Percentiles rank a stretch among this genome's conserved stretches.
Evolutionary conservation across 352 stramenopile genomes (phyloP).

Genomic region (Phytophthora pistaciae): DNA sequence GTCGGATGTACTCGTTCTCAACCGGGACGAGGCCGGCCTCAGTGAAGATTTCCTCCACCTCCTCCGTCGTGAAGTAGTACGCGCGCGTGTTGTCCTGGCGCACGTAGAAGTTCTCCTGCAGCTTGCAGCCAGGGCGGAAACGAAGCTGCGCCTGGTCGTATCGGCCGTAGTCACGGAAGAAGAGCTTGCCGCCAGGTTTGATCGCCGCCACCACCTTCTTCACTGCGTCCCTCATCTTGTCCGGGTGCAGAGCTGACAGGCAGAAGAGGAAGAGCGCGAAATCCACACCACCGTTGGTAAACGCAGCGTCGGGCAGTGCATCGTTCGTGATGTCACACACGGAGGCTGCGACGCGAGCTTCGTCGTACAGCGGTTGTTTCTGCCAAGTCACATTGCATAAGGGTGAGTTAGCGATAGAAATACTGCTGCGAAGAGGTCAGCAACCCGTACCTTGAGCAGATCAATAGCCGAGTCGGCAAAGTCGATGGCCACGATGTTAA

Average conservation of each 20-base stretch:
- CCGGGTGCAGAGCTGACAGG: constrained; percentile 92
- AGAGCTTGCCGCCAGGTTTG: constrained; percentile 82
- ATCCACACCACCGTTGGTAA: constrained; percentile 75
- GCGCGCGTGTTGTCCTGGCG: constrained; percentile 95
- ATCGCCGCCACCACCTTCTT: constrained; percentile 88
- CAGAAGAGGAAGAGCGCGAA: constrained; percentile 90
- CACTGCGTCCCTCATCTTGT: constrained; percentile 89
- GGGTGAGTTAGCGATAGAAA: neutral
- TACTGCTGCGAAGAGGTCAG: neutral
- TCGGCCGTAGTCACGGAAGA: constrained; percentile 96
- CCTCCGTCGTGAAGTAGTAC: constrained; percentile 95
- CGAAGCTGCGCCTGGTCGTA: constrained; percentile 97
- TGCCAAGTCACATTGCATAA: constrained; percentile 17
- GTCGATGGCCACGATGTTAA: constrained; percentile 93
- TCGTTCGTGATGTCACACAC: constrained; percentile 91
- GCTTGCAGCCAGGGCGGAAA: constrained; percentile 86
- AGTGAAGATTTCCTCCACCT: constrained; percentile 73
- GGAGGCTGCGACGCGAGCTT: constrained; percentile 67
- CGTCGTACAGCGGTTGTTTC: constrained; percentile 87
- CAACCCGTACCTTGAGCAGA: constrained; percentile 83
- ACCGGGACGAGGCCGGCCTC: constrained; percentile 65
- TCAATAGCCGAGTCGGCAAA: constrained; percentile 93
- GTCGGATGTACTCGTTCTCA: constrained; percentile 89
- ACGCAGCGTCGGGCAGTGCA: constrained; percentile 57
- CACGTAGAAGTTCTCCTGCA: constrained; percentile 96